A percentile compares a stretch with the other conserved stretches of the same genome.
phyloP scores from a whole-genome alignment of 106 monocot species.

The Acorus calamus region DNA sequence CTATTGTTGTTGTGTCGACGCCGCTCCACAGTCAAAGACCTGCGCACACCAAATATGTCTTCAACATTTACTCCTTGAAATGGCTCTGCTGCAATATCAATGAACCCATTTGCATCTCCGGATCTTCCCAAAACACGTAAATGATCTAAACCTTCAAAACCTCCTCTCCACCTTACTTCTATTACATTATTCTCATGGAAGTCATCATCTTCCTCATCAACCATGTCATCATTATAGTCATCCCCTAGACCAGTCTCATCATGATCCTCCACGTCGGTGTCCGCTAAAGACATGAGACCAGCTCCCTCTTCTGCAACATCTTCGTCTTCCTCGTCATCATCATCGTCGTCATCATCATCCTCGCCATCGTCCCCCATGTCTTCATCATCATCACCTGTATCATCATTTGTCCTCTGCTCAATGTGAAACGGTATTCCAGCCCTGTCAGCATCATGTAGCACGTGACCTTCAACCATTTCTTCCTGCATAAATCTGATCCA shows the following conservation, averaged over 20 bases:
- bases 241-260: constrained; percentile 51
- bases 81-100: constrained; percentile 60
- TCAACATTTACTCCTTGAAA: constrained; percentile 42
- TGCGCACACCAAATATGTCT: constrained; percentile 39
- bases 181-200: constrained; percentile 54
- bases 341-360: constrained; percentile 55
- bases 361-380: constrained; percentile 41
- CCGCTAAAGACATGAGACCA: constrained; percentile 59
- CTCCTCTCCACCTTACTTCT: constrained; percentile 68
- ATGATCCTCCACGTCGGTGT: constrained; percentile 59
- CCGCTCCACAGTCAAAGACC: constrained; percentile 47
- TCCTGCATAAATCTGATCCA: constrained; percentile 33
- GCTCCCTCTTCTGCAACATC: constrained; percentile 43
- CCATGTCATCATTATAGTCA: constrained; percentile 58
- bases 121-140: constrained; percentile 44
- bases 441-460: constrained; percentile 16
- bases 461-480: constrained; percentile 29
- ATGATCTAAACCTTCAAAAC: constrained; percentile 41
- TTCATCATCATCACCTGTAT: constrained; percentile 54
- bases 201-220: constrained; percentile 56
- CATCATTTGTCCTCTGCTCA: constrained; percentile 39
- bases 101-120: constrained; percentile 37
- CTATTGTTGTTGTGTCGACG: constrained; percentile 38
- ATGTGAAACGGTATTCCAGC: constrained; percentile 34
- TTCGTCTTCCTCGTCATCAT: constrained; percentile 51